phyloP scores from a whole-genome alignment of 805 yeast species.

The Nakazawaea ishiwadae region DNA sequence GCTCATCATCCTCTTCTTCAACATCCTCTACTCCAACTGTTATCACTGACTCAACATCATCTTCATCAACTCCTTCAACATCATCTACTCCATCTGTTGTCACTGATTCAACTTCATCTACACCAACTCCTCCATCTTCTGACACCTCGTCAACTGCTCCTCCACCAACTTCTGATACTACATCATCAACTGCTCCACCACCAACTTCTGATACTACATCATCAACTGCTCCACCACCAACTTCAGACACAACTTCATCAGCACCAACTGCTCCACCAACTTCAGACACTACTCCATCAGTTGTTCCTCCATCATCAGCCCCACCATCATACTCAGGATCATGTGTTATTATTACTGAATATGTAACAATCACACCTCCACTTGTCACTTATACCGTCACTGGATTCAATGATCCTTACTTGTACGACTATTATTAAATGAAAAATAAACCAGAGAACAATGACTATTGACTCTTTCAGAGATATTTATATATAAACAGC shows the following conservation, averaged over 20 bases:
- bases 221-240: not conserved
- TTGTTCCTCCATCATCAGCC: not conserved
- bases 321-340: no score
- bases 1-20: not conserved
- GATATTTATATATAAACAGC: no score
- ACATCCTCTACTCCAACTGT: not conserved
- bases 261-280: not conserved
- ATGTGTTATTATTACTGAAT: no score
- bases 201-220: not conserved
- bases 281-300: not conserved
- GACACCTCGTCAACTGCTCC: no score
- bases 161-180: not conserved
- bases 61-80: not conserved
- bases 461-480: no score
- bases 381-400: no score
- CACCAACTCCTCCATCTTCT: not conserved
- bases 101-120: not conserved
- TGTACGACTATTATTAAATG: no score
- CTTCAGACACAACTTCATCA: not conserved
- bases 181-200: not conserved
- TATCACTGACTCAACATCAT: not conserved
- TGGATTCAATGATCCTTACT: no score
- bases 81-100: not conserved
- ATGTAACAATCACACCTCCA: no score
- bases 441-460: no score